phyloP scores from a whole-genome alignment of 495 filamentous ascomycete species.

The Penicillium waksmanii region DNA sequence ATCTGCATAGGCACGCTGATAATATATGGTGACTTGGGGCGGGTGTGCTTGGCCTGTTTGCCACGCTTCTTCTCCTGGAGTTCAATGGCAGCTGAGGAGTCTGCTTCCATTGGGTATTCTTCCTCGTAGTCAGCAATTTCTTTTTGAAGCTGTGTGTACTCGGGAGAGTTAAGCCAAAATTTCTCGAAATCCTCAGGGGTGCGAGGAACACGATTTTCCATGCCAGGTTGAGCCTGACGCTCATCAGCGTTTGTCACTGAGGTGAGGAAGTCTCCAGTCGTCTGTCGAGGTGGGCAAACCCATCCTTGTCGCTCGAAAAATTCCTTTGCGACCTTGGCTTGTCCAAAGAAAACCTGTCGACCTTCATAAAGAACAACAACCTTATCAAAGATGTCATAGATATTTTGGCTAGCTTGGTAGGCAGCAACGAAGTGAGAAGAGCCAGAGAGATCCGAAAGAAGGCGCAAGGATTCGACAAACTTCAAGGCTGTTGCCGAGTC shows the following conservation, averaged over 20 bases:
- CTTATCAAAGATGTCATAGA: constrained; percentile 69
- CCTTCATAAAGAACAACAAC: constrained; percentile 63
- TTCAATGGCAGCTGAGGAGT: constrained; percentile 14
- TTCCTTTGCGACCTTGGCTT: constrained; percentile 52
- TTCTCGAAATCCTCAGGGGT: constrained; percentile 69
- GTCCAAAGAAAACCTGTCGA: constrained; percentile 64
- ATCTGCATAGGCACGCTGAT: constrained; percentile 48
- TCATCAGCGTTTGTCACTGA: constrained; percentile 67
- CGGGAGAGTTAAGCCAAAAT: constrained; percentile 53
- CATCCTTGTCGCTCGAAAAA: constrained; percentile 64
- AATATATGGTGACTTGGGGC: constrained; percentile 41
- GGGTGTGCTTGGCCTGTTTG: constrained; percentile 37
- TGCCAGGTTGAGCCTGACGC: constrained; percentile 59
- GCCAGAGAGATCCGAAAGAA: constrained; percentile 71
- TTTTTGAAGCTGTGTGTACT: constrained; percentile 48
- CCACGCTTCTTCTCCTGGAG: constrained; percentile 33
- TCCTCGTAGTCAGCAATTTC: constrained; percentile 53
- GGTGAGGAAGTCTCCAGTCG: constrained; percentile 70
- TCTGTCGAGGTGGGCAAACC: constrained; percentile 58
- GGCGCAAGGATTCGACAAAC: constrained; percentile 64
- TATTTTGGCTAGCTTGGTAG: constrained; percentile 81
- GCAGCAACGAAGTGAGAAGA: constrained; percentile 74
- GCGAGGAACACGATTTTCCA: constrained; percentile 64
- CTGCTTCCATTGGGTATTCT: constrained; percentile 22
- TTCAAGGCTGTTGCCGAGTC: constrained; percentile 82